Conservation (phyloP, 2,329 filamentous ascomycete species). For the Paracamarosporium sp. region DNA sequence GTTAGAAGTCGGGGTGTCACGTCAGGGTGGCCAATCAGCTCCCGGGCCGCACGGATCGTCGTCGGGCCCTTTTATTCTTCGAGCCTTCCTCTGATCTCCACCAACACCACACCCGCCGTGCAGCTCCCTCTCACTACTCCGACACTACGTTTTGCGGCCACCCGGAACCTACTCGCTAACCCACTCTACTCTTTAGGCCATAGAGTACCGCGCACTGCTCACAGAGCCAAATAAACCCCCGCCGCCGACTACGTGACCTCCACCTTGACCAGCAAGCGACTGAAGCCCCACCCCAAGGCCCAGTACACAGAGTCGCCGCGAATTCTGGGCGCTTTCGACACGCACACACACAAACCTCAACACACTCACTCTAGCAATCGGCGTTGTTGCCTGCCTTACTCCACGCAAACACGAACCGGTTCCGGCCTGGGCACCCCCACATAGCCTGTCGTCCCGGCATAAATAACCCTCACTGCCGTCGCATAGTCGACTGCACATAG, state of each 20-base stretch:
- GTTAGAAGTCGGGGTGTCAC: slow-evolving; percentile 15
- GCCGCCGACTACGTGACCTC: slow-evolving; percentile 10
- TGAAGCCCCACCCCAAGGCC: slow-evolving; percentile 6
- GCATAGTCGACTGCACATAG: slow-evolving; percentile 13
- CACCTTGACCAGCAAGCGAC: slow-evolving; percentile 4
- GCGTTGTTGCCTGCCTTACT: slow-evolving; percentile 22
- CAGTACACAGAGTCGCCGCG: slow-evolving; percentile 17
- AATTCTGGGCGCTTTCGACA: slow-evolving; percentile 19
- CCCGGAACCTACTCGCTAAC: slow-evolving; percentile 4
- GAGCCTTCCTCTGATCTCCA: slow-evolving; percentile 27
- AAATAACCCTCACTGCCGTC: slow-evolving; percentile 27
- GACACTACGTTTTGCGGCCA: slow-evolving; percentile 4
- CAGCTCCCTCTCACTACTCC: slow-evolving; percentile 3
- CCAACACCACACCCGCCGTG: slow-evolving; percentile 29
- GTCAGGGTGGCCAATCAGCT: slow-evolving; percentile 29
- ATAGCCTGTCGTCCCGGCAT: slow-evolving; percentile 22
- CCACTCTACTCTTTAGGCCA: background rate
- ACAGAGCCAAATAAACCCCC: slow-evolving; percentile 1
- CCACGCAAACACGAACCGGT: slow-evolving; percentile 19
- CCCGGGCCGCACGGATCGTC: slow-evolving; percentile 4
- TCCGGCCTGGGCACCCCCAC: slow-evolving; percentile 20
- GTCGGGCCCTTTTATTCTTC: background rate
- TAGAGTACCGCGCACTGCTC: background rate
- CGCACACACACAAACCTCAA: background rate
- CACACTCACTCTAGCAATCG: slow-evolving; percentile 8